phyloP scores from a whole-genome alignment of 495 filamentous ascomycete genomes.

The Aspergillus funiculosus region DNA sequence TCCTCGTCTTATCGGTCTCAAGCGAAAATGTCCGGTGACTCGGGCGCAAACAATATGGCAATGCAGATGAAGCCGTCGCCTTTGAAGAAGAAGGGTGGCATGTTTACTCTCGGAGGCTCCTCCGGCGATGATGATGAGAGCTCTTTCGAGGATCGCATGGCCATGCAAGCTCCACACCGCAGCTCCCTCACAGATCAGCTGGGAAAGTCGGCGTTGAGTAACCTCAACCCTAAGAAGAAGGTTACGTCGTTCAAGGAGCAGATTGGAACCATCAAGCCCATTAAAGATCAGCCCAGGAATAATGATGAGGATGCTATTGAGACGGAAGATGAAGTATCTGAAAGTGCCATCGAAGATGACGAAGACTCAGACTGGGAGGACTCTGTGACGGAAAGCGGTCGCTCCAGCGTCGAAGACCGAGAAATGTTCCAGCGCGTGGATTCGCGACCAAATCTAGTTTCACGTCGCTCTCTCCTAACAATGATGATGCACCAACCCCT shows the following conservation, averaged over 20 bases:
- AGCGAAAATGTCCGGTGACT: conserved; percentile 45
- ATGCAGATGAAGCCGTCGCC: conserved; percentile 42
- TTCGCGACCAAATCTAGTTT: conserved; percentile 77
- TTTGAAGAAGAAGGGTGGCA: conserved; percentile 53
- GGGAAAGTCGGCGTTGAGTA: conserved; percentile 32
- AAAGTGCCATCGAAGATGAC: conserved; percentile 84
- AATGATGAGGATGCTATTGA: conserved; percentile 72
- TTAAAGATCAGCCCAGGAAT: conserved; percentile 51
- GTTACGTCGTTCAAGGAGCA: conserved; percentile 80
- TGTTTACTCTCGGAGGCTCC: conserved; percentile 70
- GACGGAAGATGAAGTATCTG: conserved; percentile 64
- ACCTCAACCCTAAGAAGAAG: conserved; percentile 55
- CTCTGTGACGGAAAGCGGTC: conserved; percentile 79
- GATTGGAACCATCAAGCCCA: conserved; percentile 57
- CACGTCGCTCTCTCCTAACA: conserved; percentile 82
- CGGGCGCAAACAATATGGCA: conserved; percentile 41
- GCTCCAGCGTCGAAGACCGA: conserved; percentile 72
- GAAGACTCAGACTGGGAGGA: conserved; percentile 89
- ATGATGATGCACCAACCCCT: conserved; percentile 73
- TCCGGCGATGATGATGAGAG: conserved; percentile 79
- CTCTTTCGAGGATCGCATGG: conserved; percentile 67
- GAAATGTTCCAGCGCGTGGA: conserved; percentile 84
- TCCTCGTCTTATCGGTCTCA: conserved; percentile 67
- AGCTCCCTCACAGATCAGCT: conserved; percentile 52
- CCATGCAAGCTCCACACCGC: conserved; percentile 28